Percentiles rank a stretch among this genome's conserved stretches.
These are phyloP conservation scores for Spencermartinsiella ligniputridi DNA, from an alignment of 1,139 yeast species.

Conservation along the genomic window DNA sequence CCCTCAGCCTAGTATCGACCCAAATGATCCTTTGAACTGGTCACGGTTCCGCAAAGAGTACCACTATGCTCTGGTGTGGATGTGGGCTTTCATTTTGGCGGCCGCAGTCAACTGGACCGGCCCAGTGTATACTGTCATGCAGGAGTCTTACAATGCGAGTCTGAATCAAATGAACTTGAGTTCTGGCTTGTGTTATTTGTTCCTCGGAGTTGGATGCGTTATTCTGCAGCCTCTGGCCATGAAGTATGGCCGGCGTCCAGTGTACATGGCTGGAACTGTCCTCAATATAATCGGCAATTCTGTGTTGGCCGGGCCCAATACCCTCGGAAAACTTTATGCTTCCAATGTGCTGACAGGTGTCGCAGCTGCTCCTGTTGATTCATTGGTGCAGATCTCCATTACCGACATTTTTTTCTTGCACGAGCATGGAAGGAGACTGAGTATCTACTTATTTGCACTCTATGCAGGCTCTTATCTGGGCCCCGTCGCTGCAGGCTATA, in stretches of 20 bases:
- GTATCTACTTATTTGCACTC: conserved; percentile 70
- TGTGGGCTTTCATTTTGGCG: conserved; percentile 55
- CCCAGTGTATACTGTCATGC: conserved; percentile 58
- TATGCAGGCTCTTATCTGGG: conserved; percentile 74
- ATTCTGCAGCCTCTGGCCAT: conserved; percentile 52
- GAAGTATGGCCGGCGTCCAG: conserved; percentile 52
- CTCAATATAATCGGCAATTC: conserved; percentile 50
- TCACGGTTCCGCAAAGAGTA: conserved; percentile 45
- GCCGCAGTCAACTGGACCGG: conserved; percentile 60
- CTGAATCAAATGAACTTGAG: conserved; percentile 43
- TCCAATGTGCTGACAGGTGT: conserved; percentile 55
- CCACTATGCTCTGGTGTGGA: conserved; percentile 50
- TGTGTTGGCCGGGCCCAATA: conserved; percentile 51
- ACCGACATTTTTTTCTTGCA: conserved; percentile 56
- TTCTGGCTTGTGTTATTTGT: conserved; percentile 50
- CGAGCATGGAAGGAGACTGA: conserved; percentile 70
- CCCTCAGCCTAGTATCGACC: conserved; percentile 74
- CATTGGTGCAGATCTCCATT: conserved; percentile 45
- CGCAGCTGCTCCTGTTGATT: conserved; percentile 51
- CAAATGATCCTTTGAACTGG: conserved; percentile 77
- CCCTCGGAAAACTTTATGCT: conserved; percentile 50
- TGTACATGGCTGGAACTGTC: conserved; percentile 44
- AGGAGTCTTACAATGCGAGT: conserved; percentile 31
- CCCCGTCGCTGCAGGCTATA: conserved; percentile 65
- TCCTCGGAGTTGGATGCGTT: conserved; percentile 53